A percentile compares a stretch with the other conserved stretches of the same genome.
These are phyloP conservation scores for Xylaria sp. DNA, from an alignment of 2,329 filamentous ascomycete genomes.

Conservation along the genomic window DNA sequence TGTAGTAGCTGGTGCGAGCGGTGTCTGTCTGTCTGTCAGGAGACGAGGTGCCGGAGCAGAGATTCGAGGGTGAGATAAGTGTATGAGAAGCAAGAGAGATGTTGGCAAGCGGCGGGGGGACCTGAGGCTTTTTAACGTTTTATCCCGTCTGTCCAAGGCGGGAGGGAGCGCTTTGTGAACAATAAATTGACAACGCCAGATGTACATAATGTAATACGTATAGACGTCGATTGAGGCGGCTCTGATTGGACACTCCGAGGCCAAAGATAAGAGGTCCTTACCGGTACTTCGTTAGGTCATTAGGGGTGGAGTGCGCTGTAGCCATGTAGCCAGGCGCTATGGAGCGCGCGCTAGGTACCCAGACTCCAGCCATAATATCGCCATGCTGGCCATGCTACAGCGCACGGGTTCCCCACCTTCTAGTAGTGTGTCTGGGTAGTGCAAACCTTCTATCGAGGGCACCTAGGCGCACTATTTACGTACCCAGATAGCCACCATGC, in stretches of 20 bases:
- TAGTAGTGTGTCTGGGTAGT: background rate
- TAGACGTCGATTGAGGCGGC: background rate
- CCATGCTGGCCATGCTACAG: background rate
- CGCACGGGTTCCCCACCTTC: background rate
- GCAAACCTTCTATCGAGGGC: background rate
- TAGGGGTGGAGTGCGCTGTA: background rate
- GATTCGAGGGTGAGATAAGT: conserved; percentile 2
- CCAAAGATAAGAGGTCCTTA: conserved; percentile 1
- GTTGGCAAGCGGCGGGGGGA: background rate
- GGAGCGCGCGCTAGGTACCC: background rate
- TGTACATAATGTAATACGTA: background rate
- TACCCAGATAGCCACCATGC: no score
- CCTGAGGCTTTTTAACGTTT: conserved; percentile 5
- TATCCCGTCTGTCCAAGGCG: background rate
- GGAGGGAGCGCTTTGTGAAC: background rate
- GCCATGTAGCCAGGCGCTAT: background rate
- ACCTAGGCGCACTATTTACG: background rate
- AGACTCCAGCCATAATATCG: background rate
- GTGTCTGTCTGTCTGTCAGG: background rate
- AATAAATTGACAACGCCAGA: background rate
- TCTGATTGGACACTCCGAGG: background rate
- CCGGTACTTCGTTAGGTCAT: background rate
- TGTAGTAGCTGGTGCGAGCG: background rate
- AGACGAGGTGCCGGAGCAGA: conserved; percentile 1
- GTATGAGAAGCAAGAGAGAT: background rate